Percentiles rank a stretch among this genome's conserved stretches.
Conservation (phyloP, 179 eudicot species). For the Silene noctiflora region DNA sequence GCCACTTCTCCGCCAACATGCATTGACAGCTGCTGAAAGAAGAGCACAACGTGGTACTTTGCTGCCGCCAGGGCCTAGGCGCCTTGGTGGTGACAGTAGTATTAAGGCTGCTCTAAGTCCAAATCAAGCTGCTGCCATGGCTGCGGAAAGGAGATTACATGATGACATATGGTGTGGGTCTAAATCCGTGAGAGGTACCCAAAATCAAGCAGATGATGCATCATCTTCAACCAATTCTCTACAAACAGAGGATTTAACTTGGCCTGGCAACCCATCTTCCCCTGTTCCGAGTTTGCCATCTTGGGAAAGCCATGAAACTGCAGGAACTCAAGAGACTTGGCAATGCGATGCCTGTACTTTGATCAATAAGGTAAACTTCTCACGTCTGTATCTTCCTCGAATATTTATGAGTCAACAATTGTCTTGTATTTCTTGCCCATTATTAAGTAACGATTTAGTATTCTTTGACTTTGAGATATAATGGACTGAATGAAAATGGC, state of each 20-base stretch:
- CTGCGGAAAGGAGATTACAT: conserved; percentile 75
- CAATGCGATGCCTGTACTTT: conserved; percentile 63
- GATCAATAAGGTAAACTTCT: conserved; percentile 53
- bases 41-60: conserved; percentile 46
- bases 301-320: conserved; percentile 11
- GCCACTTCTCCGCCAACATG: conserved; percentile 52
- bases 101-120: conserved; percentile 73
- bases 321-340: conserved; percentile 39
- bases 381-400: not conserved
- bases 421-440: no score
- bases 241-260: conserved; percentile 15
- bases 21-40: conserved; percentile 61
- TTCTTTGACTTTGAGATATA: no score
- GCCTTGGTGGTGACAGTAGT: conserved; percentile 66
- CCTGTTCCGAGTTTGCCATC: conserved; percentile 14
- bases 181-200: conserved; percentile 9
- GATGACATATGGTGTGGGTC: conserved; percentile 90
- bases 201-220: conserved; percentile 18
- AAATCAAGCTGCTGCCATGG: conserved; percentile 90
- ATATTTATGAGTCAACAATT: not conserved
- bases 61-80: conserved; percentile 66
- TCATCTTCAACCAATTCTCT: conserved; percentile 31
- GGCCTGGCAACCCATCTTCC: not conserved
- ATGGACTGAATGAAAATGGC: no score
- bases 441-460: no score